Evolutionary conservation across 2,329 filamentous ascomycete genomes (phyloP).

Genomic region (Ophidiomyces ophidiicola): DNA sequence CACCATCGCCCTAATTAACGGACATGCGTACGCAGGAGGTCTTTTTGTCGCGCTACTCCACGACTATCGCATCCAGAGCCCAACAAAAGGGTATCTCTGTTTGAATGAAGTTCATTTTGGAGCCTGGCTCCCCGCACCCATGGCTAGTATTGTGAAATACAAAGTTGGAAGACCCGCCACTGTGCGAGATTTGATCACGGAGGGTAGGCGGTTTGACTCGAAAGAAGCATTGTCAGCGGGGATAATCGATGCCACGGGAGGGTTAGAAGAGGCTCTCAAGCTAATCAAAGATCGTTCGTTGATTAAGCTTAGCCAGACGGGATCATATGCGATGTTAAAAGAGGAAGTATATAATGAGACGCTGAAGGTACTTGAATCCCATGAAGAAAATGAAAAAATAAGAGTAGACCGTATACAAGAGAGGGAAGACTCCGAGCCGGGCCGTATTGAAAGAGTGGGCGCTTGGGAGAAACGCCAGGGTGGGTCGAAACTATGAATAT

Average conservation of each 20-base stretch:
- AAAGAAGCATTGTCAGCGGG: conserved; percentile 52
- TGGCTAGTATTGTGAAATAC: conserved; percentile 61
- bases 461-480: conserved; percentile 36
- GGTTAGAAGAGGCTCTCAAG: conserved; percentile 48
- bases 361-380: conserved; percentile 45
- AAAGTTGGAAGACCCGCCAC: conserved; percentile 46
- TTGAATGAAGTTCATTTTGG: conserved; percentile 74
- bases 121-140: conserved; percentile 58
- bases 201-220: conserved; percentile 56
- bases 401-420: conserved; percentile 40
- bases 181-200: conserved; percentile 57
- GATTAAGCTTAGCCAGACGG: conserved; percentile 48
- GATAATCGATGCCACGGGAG: conserved; percentile 56
- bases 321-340: conserved; percentile 61
- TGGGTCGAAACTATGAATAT: conserved; percentile 16
- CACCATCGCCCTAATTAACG: conserved; percentile 65
- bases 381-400: conserved; percentile 36
- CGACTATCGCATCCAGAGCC: conserved; percentile 69
- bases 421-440: conserved; percentile 30
- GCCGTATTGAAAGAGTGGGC: conserved; percentile 38
- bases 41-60: conserved; percentile 71
- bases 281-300: conserved; percentile 51
- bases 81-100: conserved; percentile 58
- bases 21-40: conserved; percentile 71
- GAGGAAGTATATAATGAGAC: conserved; percentile 61